These are phyloP conservation scores for Amoeboaphelidium protococcarum DNA, from an alignment of 371 early-diverging fungal species.

Conservation along the genomic window DNA sequence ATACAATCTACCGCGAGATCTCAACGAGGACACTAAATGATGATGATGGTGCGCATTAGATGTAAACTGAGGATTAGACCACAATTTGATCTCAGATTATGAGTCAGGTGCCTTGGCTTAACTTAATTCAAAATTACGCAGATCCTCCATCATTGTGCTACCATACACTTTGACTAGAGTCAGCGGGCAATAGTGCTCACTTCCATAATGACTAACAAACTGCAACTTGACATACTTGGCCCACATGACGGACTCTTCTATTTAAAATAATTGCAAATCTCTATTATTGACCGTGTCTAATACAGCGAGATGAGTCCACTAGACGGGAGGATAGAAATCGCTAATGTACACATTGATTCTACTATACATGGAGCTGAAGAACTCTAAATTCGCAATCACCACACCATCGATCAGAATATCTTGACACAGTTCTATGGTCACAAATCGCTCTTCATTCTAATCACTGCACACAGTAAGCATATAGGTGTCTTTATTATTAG, in stretches of 20 bases:
- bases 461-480: constrained; percentile 68
- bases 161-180: constrained; percentile 67
- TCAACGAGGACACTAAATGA: too few species aligned
- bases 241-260: constrained; percentile 38
- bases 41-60: too few species aligned
- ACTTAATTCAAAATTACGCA: constrained; percentile 1
- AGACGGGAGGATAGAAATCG: constrained; percentile 52
- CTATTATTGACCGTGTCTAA: constrained; percentile 56
- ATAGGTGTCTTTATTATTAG: constrained; percentile 74
- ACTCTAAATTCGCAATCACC: constrained; percentile 77
- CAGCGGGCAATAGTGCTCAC: constrained; percentile 78
- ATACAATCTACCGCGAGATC: too few species aligned
- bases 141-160: constrained; percentile 66
- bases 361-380: constrained; percentile 77
- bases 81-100: too few species aligned
- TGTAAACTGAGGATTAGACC: too few species aligned
- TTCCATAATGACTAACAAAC: constrained; percentile 62
- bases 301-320: constrained; percentile 51
- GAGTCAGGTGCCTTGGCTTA: too few species aligned
- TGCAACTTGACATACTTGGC: constrained; percentile 65
- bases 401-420: constrained; percentile 70
- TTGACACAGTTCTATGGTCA: constrained; percentile 76
- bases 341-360: constrained; percentile 49
- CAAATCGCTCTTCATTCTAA: constrained; percentile 29
- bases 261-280: constrained; percentile 61